Evolutionary conservation across 2,329 filamentous ascomycete genomes (phyloP), one percentile per base, ranked within the genome.

Genomic region (Leptosphaerulina australis): DNA sequence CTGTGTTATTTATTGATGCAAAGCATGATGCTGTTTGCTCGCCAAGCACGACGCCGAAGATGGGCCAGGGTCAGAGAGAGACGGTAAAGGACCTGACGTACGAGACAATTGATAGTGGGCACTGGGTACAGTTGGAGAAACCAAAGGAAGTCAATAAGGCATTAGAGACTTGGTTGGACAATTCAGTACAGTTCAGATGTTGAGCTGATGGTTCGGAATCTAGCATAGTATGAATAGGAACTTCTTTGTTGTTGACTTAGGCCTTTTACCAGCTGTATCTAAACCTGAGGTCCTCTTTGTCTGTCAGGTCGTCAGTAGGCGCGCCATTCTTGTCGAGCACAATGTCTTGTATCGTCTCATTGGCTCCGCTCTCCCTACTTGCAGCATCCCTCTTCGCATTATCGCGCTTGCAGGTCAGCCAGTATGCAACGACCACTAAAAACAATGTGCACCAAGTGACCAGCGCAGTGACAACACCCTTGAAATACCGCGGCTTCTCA

Each of bases 391-490:
- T 40, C 24, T 9, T 20, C 4, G 17, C 24, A 25, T 48, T 41
- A 8, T 41, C 44, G 17, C 44, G 24, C 24, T 41, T 41, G 10
- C 44, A 48, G 0, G 36, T 30, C 37, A 48, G 14, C 44, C 44
- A 41, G 30, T 48, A 48, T 14, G 37, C 44, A 5, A 48, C 18
- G 0, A 48, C 44, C 1, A 48, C 44, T 9, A 35, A 17, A 20
- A 48, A 41, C 17, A 48, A 20, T 20, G 37, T 30, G 35, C 66
- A 68, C 76, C 76, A 79, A 5, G 71, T 75, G 2, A 77, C 76
- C 22, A 80, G 64, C 2, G 67, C 71, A 2, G 76, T 75, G 12
- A 81, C 74, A 7, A 79, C 73, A 14, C 79, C 79, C n/a, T 73
- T 68, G 7, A 72, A 71, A 54, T 80, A 81, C 10, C 76, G 64